Base-by-base conservation (phyloP, 805 yeast species). In the Wickerhamomyces queroliae region DNA sequence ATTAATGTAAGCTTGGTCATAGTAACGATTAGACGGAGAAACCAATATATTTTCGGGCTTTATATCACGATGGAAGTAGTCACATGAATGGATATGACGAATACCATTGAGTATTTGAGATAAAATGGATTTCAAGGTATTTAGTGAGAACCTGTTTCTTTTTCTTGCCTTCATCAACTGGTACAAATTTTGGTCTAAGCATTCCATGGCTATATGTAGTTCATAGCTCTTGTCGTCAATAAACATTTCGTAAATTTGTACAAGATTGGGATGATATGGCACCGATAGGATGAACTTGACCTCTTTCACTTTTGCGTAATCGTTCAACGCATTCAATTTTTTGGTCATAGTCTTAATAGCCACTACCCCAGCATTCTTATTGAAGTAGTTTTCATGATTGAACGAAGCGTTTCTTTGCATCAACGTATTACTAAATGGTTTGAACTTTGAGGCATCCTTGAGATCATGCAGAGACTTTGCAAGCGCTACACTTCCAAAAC, bases 11-110 rank as follows among this genome's bases (percentile, higher is more conserved):
- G 52, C 49, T 46, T 64, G 57, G 57, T 62, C 59, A 56, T 74
- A 82, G 52, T 72, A 83, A 36, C 69, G 69, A 29, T 63, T 59
- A 6, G 82, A 62, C 18, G 80, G 77, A 27, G 80, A 69, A 5
- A 90, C 76, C 48, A 91, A 71, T 20, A 91, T 82, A 60, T 91
- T 91, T 54, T 91, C 97, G 0, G 99, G 98, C 61, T 91, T 91
- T 36, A 91, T 72, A 66, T 91, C 99, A 41, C 99, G 74, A 59
- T 91, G 98, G 53, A 81, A 81, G 53, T 70, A 86, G 10, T 74
- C 73, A 49, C 70, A 64, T 21, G 61, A 57, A 53, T 87, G 99
- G 40, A 91, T 88, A 59, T 91, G 97, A 41, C 78, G 74, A 22
- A 90, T 70, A 4, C 93, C 99, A 40, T 74, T 69, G 41, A 87